Conservation (phyloP, 2,329 filamentous ascomycete species). For the Fusarium concolor region DNA sequence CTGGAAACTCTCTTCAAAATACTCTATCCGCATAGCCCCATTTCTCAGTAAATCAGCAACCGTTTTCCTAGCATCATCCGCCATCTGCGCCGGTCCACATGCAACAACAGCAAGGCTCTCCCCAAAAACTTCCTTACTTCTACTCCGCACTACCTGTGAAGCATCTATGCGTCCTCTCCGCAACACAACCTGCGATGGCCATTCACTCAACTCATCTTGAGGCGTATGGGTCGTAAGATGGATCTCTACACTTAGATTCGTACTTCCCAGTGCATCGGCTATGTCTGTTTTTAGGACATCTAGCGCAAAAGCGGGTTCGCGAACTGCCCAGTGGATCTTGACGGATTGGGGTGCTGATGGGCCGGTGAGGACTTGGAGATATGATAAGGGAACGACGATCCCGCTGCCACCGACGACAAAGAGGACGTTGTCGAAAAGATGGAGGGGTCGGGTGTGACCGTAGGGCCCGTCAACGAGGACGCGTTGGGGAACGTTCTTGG, state of each 20-base stretch:
- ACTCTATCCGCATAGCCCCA: constrained; percentile 50
- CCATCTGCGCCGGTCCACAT: constrained; percentile 59
- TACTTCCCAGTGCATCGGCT: constrained; percentile 41
- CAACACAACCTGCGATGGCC: constrained; percentile 34
- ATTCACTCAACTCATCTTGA: constrained; percentile 9
- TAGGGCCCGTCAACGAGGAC: constrained; percentile 61
- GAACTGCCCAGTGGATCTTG: constrained; percentile 58
- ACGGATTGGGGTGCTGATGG: constrained; percentile 40
- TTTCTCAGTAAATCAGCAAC: constrained; percentile 49
- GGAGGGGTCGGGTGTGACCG: constrained; percentile 54
- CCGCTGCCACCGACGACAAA: constrained; percentile 61
- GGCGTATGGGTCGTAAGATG: constrained; percentile 49
- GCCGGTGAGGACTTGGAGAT: constrained; percentile 49
- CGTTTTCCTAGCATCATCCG: constrained; percentile 55
- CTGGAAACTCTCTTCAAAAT: constrained; percentile 59
- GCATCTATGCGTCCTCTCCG: constrained; percentile 51
- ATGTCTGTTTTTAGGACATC: constrained; percentile 53
- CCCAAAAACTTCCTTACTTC: constrained; percentile 32
- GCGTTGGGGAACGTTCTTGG: constrained; percentile 45
- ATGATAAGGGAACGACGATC: constrained; percentile 57
- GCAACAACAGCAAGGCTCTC: constrained; percentile 56
- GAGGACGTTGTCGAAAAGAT: constrained; percentile 54
- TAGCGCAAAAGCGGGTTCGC: constrained; percentile 53
- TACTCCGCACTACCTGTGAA: constrained; percentile 47
- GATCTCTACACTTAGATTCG: constrained; percentile 51